Evolutionary conservation across 805 yeast species (phyloP).

Genomic region (Barnettozyma pratensis): DNA sequence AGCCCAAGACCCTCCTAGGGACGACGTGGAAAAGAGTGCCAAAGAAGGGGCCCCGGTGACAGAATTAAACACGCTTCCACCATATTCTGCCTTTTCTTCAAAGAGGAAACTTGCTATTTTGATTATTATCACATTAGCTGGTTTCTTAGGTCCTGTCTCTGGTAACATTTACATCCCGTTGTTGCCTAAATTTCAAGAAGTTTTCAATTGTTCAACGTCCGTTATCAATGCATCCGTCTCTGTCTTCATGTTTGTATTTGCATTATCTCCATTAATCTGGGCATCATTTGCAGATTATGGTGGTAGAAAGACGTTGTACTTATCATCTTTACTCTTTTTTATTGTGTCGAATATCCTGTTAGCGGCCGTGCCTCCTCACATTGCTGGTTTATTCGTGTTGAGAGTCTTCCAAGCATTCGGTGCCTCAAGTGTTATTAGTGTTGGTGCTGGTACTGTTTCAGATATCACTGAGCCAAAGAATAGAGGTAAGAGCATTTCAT

Average conservation of each 20-base stretch:
- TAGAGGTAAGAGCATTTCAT: slow-evolving; percentile 79
- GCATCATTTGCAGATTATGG: slow-evolving; percentile 51
- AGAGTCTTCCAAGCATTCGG: slow-evolving; percentile 75
- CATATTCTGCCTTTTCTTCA: slow-evolving; percentile 31
- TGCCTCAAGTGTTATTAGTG: slow-evolving; percentile 82
- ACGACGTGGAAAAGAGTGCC: background rate
- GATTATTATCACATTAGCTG: slow-evolving; percentile 40
- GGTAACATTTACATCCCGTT: slow-evolving; percentile 57
- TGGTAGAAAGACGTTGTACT: slow-evolving; percentile 61
- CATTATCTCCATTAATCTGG: slow-evolving; percentile 52
- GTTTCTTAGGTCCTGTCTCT: slow-evolving; percentile 51
- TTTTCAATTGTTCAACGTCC: slow-evolving; percentile 36
- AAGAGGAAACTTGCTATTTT: slow-evolving; percentile 31
- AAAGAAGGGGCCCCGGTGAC: background rate
- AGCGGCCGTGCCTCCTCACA: slow-evolving; percentile 57
- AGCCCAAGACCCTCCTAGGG: no score
- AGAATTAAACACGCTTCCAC: background rate
- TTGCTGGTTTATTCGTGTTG: slow-evolving; percentile 63
- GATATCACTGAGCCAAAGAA: slow-evolving; percentile 64
- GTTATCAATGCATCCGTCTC: slow-evolving; percentile 52
- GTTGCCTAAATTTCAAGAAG: slow-evolving; percentile 38
- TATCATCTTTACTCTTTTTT: slow-evolving; percentile 52
- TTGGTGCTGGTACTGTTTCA: slow-evolving; percentile 87
- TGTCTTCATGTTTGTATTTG: slow-evolving; percentile 51
- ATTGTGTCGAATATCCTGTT: slow-evolving; percentile 61